Evolutionary conservation across 2,329 filamentous ascomycete species (phyloP).

Genomic region (Chaetomium sp.): DNA sequence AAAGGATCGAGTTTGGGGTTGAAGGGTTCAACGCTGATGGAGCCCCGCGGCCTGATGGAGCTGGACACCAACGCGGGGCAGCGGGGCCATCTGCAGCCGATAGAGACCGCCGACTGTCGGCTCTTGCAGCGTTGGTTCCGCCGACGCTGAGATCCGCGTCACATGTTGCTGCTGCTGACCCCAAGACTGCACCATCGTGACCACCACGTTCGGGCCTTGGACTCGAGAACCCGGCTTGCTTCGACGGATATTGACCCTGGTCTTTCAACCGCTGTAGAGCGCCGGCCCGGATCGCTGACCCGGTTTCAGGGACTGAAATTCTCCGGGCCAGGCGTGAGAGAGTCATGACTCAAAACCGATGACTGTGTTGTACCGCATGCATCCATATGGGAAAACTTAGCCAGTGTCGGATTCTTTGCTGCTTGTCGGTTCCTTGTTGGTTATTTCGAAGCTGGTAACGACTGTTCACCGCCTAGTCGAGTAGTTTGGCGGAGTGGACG

Average conservation of each 20-base stretch:
- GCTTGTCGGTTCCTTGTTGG: too few relatives aligned
- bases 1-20: too few relatives aligned
- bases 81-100: constrained; percentile 18
- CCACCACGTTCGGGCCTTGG: too few relatives aligned
- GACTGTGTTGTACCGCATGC: neutral
- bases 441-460: too few relatives aligned
- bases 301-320: constrained; percentile 1
- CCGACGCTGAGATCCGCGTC: neutral
- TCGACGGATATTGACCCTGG: neutral
- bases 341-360: constrained; percentile 9
- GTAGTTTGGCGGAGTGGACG: too few relatives aligned
- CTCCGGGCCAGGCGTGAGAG: constrained; percentile 14
- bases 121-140: constrained; percentile 7
- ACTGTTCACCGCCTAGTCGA: too few relatives aligned
- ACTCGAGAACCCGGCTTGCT: too few relatives aligned
- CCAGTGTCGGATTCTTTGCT: too few relatives aligned
- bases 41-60: constrained; percentile 9
- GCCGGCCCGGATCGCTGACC: neutral
- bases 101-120: constrained; percentile 15
- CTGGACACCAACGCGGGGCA: constrained; percentile 15
- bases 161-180: constrained; percentile 3
- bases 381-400: too few relatives aligned
- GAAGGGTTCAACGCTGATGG: constrained; percentile 6
- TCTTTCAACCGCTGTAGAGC: neutral
- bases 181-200: neutral